Percentiles rank a stretch among this genome's conserved stretches.
Conservation (phyloP, 139 green algal genomes). For the Tetradesmus obliquus region DNA sequence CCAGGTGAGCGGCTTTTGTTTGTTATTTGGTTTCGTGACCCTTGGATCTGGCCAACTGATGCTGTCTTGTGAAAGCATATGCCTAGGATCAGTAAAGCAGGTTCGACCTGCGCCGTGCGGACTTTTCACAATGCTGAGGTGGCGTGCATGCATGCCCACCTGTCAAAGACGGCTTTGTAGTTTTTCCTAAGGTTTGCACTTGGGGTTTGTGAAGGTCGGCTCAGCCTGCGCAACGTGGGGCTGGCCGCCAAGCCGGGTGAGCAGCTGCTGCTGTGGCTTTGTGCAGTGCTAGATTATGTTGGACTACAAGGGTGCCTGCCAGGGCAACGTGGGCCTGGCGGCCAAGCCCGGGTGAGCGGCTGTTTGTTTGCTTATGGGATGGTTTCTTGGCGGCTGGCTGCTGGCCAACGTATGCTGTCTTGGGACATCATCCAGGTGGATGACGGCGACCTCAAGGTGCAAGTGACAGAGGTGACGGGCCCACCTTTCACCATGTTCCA, state of each 20-base stretch:
- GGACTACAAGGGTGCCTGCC: slow-evolving; percentile 41
- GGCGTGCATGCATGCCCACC: too few species aligned
- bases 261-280: neutral
- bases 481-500: too few species aligned
- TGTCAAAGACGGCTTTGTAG: too few species aligned
- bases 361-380: too few species aligned
- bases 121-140: too few species aligned
- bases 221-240: slow-evolving; percentile 51
- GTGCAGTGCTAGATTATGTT: neutral
- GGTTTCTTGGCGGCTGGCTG: too few species aligned
- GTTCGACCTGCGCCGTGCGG: too few species aligned
- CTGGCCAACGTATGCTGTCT: too few species aligned
- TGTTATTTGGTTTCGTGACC: neutral
- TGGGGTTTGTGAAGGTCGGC: slow-evolving; percentile 41
- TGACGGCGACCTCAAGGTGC: slow-evolving; percentile 57
- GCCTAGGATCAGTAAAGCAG: too few species aligned
- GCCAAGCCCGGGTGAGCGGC: neutral
- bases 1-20: neutral
- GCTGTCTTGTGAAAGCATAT: too few species aligned
- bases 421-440: slow-evolving; percentile 57
- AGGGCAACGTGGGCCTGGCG: slow-evolving; percentile 45
- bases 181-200: too few species aligned
- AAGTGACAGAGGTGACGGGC: slow-evolving; percentile 12
- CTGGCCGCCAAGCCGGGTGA: slow-evolving; percentile 20
- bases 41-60: neutral